Evolutionary conservation across 1,284 basidiomycete species (phyloP), one percentile per base, ranked within the genome.

Genomic region (Tilletia setariae): DNA sequence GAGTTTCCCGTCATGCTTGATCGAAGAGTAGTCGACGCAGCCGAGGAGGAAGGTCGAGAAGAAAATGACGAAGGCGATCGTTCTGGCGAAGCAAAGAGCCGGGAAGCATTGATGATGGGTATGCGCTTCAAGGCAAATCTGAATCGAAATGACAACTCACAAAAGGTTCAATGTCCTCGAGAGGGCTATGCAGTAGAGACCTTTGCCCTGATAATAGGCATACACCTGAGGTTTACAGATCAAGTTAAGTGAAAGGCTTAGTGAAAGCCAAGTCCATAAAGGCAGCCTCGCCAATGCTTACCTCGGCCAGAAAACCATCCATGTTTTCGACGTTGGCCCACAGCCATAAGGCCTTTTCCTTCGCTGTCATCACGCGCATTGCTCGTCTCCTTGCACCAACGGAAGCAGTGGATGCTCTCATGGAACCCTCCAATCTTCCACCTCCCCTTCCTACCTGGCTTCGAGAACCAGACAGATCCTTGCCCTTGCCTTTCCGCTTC

Each of bases 241-340:
- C 35, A 40, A 40, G 35, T 21, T 2, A 42, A 43, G 51, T 28
- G 40, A 19, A 9, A 23, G 49, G 32, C 13, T 44, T n/a, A 9
- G 23, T 23, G 0, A 63, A 0, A n/a, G 6, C 32, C 21, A 44
- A 56, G 63, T 28, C 3, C n/a, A 16, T 2, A 11, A 19, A 25
- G 51, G 16, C 16, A 28, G 40, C 40, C 7, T 40, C 21, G 6
- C 2, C 11, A 15, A 74, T 83, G 66, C 49, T 92, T 92, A 40
- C 35, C 76, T 97, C 93, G 84, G 95, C 92, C 40, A 99, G 84
- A 83, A 96, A 98, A 7, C 89, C 89, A 79, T 99, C 95, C 47
- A 98, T 86, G 81, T 98, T 95, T 79, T 93, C 92, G 8, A 98
- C 92, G 81, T 98, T 99, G 71, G 96, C 93, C 96, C 96, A 99